A percentile compares a stretch with the other conserved stretches of the same genome.
Evolutionary conservation across 768 basidiomycete species (phyloP).

Genomic region (Leccinum disarticulatum): DNA sequence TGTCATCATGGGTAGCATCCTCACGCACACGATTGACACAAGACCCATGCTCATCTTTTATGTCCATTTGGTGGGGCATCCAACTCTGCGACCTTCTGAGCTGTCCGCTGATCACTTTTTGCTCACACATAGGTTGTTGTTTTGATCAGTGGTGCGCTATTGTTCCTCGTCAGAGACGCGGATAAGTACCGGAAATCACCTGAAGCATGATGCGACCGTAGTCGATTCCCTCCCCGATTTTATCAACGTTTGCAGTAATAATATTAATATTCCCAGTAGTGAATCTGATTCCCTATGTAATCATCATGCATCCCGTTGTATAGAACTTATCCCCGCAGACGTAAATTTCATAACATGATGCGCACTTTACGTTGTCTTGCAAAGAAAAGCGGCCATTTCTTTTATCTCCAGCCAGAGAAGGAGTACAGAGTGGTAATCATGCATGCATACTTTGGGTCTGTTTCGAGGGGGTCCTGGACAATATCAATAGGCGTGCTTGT

Average conservation of each 20-base stretch:
- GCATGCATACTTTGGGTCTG: neutral
- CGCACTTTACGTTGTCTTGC: neutral
- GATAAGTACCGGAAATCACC: conserved; percentile 17
- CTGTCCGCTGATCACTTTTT: neutral
- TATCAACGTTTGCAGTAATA: neutral
- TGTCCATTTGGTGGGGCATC: conserved; percentile 20
- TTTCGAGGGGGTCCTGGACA: neutral
- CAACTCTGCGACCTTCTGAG: neutral
- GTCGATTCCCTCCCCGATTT: neutral
- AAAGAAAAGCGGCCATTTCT: neutral
- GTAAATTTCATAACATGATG: neutral
- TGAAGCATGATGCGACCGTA: conserved; percentile 4
- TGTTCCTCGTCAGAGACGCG: conserved; percentile 26
- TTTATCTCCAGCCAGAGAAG: neutral
- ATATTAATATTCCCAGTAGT: neutral
- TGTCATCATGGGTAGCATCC: conserved; percentile 31
- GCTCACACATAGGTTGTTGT: conserved; percentile 14
- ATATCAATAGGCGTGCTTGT: neutral
- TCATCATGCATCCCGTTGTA: neutral
- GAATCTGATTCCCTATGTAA: neutral
- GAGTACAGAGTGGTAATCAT: neutral
- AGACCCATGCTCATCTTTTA: conserved; percentile 25
- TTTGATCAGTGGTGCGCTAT: conserved; percentile 12
- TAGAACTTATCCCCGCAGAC: neutral
- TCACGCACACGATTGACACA: conserved; percentile 24